A percentile compares a stretch with the other conserved stretches of the same genome.
phyloP scores from a whole-genome alignment of 805 yeast species.

The Lachancea sp. region DNA sequence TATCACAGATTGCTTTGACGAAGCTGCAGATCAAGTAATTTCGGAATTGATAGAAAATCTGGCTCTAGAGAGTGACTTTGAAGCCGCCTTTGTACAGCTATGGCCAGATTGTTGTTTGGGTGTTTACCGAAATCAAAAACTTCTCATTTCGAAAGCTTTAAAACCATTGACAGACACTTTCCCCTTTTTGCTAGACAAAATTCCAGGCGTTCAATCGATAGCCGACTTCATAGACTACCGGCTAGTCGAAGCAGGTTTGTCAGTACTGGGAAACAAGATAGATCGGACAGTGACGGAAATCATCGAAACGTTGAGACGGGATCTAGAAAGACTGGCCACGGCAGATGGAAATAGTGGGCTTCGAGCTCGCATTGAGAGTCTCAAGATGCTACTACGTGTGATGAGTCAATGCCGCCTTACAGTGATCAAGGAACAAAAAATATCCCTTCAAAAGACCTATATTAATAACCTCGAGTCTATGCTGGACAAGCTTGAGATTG shows the following conservation, averaged over 20 bases:
- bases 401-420: constrained; percentile 10
- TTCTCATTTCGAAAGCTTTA: background rate
- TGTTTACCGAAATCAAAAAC: background rate
- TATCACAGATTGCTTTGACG: background rate
- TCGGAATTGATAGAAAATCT: constrained; percentile 1
- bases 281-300: background rate
- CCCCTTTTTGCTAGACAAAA: background rate
- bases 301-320: background rate
- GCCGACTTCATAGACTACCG: constrained; percentile 4
- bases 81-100: constrained; percentile 2
- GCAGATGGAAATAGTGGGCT: background rate
- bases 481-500: background rate
- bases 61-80: constrained; percentile 1
- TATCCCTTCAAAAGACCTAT: constrained; percentile 10
- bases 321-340: background rate
- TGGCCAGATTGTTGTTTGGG: constrained; percentile 3
- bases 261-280: background rate
- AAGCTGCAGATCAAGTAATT: constrained; percentile 2
- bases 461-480: constrained; percentile 5
- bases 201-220: background rate
- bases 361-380: background rate
- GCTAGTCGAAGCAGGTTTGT: background rate
- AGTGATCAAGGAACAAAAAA: constrained; percentile 2
- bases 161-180: background rate
- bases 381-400: constrained; percentile 3